These are phyloP conservation scores for Nothopassalora personata DNA, from an alignment of 2,329 filamentous ascomycete species.

Conservation along the genomic window DNA sequence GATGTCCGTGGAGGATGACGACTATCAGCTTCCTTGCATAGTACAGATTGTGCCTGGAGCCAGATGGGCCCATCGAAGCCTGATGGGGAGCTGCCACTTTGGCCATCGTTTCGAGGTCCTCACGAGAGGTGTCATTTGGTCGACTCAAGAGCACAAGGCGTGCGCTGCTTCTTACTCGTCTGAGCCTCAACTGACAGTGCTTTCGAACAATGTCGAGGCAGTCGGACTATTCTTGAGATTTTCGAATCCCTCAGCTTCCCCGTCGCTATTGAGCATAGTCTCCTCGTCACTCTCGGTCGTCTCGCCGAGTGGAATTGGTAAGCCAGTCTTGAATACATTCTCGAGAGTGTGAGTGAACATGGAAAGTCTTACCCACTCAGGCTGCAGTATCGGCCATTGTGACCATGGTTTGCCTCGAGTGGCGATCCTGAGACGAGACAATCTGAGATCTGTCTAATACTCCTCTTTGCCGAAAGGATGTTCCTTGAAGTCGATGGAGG, in stretches of 20 bases:
- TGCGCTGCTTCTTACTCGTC: no score
- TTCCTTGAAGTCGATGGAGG: background rate
- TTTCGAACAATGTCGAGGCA: background rate
- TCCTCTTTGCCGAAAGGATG: background rate
- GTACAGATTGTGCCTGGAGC: no score
- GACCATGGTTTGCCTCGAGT: background rate
- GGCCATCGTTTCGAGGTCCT: no score
- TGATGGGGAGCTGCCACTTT: no score
- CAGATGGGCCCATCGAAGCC: no score
- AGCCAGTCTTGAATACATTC: no score
- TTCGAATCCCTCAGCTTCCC: background rate
- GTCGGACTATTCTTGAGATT: background rate
- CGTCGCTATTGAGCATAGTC: background rate
- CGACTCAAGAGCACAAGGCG: no score
- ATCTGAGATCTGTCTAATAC: background rate
- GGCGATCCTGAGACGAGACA: background rate
- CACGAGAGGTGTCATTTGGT: no score
- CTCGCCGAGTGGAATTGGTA: no score
- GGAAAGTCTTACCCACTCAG: background rate
- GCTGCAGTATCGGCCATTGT: background rate
- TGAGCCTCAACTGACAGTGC: background rate
- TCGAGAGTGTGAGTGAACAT: no score
- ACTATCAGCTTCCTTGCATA: no score
- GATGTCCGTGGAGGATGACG: no score
- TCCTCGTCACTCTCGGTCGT: background rate